Evolutionary conservation across 1,284 basidiomycete species (phyloP), one percentile per base, ranked within the genome.

Genomic region (Rhodotorula sp.): DNA sequence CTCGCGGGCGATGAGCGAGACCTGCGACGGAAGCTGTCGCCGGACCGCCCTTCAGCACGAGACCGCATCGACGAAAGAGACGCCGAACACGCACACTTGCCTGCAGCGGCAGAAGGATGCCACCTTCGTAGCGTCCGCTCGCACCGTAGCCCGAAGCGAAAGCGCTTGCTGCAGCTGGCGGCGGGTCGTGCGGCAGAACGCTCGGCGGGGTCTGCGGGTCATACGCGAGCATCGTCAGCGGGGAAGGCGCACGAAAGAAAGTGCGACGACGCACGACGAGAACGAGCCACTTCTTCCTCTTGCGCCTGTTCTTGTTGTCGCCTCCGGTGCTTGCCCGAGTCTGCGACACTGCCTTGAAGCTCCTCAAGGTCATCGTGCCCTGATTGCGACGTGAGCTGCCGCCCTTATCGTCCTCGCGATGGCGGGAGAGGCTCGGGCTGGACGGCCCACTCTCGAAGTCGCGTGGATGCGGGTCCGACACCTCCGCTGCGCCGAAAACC

Each of bases 1-100:
- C 46, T 77, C 74, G 10, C 72, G 66, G 13, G 77, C 75, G 66
- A 78, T 68, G 59, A 75, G 58, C 13, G 70, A 53, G 27, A 77
- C 53, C 59, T 78, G 77, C 17, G 72, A 61, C 2, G 72, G 25
- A 12, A 78, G 71, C 77, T 78, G 56, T 42, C 34, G 8, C 41
- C 13, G 5, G 16, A 4, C 1, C 9, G 1, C 21, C 4, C 8
- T 16, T 13, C 41, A 23, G 23, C 1, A 44, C 9, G 3, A 9
- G 9, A 1, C 3, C 0, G 34, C 27, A 9, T 2, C 13, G 1
- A 14, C 1, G 0, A n/a, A 10, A 5, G 25, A 44, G 19, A 41
- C 34, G 25, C 14, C 17, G 27, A 14, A 17, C 5, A 46, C 69
- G 27, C 45, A 77, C 77, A 0, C 68, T 75, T 2, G 69, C 27